These are phyloP conservation scores for Candida hispaniensis DNA, from an alignment of 805 yeast species.

Conservation along the genomic window DNA sequence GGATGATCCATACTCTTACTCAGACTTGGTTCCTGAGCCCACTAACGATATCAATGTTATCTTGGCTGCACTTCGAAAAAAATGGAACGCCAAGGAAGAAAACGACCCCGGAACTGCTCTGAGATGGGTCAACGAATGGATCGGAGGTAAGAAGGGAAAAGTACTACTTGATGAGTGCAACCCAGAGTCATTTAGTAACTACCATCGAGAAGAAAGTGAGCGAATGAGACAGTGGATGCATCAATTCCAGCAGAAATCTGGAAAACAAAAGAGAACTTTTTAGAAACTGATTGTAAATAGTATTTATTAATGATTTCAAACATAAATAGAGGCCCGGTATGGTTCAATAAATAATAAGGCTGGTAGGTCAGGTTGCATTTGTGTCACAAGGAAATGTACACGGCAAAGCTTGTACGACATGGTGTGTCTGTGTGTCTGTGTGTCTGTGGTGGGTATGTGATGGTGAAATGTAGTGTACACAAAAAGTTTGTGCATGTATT, in stretches of 20 bases:
- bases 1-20: slow-evolving; percentile 25
- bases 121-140: slow-evolving; percentile 15
- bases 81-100: slow-evolving; percentile 3
- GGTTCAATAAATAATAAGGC: too few relatives aligned
- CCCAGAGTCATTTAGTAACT: slow-evolving; percentile 4
- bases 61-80: slow-evolving; percentile 17
- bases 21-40: slow-evolving; percentile 42
- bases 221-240: slow-evolving; percentile 13
- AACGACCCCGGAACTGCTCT: slow-evolving; percentile 13
- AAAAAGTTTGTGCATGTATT: too few relatives aligned
- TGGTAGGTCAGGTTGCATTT: too few relatives aligned
- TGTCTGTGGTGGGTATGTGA: too few relatives aligned
- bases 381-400: too few relatives aligned
- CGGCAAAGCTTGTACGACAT: too few relatives aligned
- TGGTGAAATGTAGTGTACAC: too few relatives aligned
- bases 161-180: slow-evolving; percentile 6
- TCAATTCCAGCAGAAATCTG: slow-evolving; percentile 10
- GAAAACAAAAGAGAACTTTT: slow-evolving; percentile 7
- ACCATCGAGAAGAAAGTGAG: slow-evolving; percentile 9
- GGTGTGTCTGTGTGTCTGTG: too few relatives aligned
- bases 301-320: not conserved
- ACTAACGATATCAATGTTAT: slow-evolving; percentile 57
- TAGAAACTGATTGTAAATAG: slow-evolving; percentile 10
- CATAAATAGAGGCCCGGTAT: too few relatives aligned
- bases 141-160: slow-evolving; percentile 13